Percentiles rank a stretch among this genome's conserved stretches.
These are phyloP conservation scores for Catenaria anguillulae DNA, from an alignment of 371 early-diverging fungal species.

Conservation along the genomic window DNA sequence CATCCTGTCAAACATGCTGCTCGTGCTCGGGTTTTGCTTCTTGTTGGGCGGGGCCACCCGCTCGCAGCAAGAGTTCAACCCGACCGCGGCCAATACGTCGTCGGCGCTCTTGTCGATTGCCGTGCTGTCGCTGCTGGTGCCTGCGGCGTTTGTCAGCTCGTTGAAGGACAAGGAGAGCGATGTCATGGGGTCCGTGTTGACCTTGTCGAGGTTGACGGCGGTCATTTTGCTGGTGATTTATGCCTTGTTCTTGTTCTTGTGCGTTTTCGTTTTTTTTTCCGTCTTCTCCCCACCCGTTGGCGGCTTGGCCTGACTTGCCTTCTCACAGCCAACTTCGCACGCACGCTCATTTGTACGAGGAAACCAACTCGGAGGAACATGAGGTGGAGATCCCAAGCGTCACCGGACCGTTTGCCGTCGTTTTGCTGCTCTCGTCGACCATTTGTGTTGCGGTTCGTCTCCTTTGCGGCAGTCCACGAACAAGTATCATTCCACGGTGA, in stretches of 20 bases:
- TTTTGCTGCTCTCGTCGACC: constrained; percentile 12
- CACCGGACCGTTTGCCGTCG: constrained; percentile 33
- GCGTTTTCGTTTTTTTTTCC: no score
- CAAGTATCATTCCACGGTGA: no score
- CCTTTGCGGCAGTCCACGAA: constrained; percentile 30
- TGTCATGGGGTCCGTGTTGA: constrained; percentile 28
- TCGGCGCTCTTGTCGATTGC: constrained; percentile 58
- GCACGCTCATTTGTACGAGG: constrained; percentile 39
- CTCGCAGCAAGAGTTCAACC: constrained; percentile 54
- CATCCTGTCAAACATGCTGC: constrained; percentile 39
- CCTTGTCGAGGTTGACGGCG: constrained; percentile 51
- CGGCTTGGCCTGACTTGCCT: no score
- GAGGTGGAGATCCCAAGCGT: constrained; percentile 40
- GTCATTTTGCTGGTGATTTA: constrained; percentile 58
- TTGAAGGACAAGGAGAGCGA: constrained; percentile 9
- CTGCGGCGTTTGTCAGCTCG: constrained; percentile 55
- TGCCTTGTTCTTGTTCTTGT: constrained; percentile 52
- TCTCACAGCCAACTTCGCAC: constrained; percentile 63
- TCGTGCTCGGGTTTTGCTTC: constrained; percentile 57
- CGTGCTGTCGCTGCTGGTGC: constrained; percentile 55
- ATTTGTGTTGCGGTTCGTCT: constrained; percentile 30
- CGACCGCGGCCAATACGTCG: constrained; percentile 62
- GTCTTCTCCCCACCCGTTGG: no score
- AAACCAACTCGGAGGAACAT: constrained; percentile 19
- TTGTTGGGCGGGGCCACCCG: constrained; percentile 54